Base-by-base conservation (phyloP, 2,329 filamentous ascomycete genomes). In the Aspergillus sp. region DNA sequence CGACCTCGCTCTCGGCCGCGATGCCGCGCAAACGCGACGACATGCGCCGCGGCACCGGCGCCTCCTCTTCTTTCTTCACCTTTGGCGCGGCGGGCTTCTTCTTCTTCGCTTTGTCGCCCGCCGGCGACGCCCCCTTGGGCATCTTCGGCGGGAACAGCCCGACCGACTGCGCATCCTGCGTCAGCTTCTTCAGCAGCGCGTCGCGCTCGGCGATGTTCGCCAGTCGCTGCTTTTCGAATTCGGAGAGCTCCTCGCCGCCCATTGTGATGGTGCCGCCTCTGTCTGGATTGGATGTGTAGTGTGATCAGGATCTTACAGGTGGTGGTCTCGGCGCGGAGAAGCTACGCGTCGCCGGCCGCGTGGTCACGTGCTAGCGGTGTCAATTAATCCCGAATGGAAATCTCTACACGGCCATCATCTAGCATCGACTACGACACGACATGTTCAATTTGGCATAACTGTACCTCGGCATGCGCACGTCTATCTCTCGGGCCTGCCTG, bases 181-280 rank as follows among this genome's bases (percentile, higher is more conserved):
- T 87, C 1, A 96, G 82, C 54, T 91, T 88, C 54, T 88, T 88
- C 0, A 97, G 74, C 0, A 96, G 80, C 68, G 87, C 89, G 71
- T 93, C 88, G 62, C 95, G 94, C 49, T 89, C 86, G 0, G 87
- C 89, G 38, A 96, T 95, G 60, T 96, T 96, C 55, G 91, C 90
- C 14, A 90, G 82, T 0, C 92, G 82, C 61, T 89, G 86, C 63
- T 87, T 86, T 78, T 96, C 92, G 71, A 96, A 97, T 36, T 91
- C 89, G 71, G 89, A 95, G 62, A 95, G 76, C 32, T 82, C 82
- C 25, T 75, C 69, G 63, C 80, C 54, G 58, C 47, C 53, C 52
- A 62, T 55, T 58, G 59, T 69, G 47, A 14, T 43, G 31, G 19
- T 52, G 47, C 54, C 42, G 49, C 2, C 10, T 32, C 2, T 38